These are phyloP conservation scores for Penicillium ochrochloron DNA, from an alignment of 495 filamentous ascomycete genomes.

Conservation along the genomic window DNA sequence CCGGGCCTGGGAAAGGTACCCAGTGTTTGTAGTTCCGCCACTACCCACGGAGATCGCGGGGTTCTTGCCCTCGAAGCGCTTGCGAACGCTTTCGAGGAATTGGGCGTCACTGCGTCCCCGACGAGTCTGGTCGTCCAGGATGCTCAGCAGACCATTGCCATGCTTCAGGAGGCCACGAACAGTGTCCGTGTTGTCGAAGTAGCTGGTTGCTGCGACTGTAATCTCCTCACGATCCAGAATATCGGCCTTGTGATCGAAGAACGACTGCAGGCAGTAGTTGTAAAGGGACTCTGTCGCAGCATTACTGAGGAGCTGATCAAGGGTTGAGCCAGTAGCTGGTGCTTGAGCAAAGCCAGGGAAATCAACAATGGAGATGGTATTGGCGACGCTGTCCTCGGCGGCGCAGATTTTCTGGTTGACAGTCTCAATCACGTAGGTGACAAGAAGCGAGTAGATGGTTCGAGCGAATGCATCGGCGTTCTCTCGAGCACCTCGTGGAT, in stretches of 20 bases:
- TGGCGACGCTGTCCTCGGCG: conserved; percentile 82
- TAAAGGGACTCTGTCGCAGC: conserved; percentile 89
- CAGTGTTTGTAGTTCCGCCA: conserved; percentile 69
- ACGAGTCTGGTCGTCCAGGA: conserved; percentile 91
- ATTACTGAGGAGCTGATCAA: conserved; percentile 95
- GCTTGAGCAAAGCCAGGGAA: conserved; percentile 93
- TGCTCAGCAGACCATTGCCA: conserved; percentile 89
- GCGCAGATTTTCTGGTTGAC: conserved; percentile 92
- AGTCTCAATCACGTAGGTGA: conserved; percentile 88
- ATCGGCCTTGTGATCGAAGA: conserved; percentile 92
- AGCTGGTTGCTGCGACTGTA: conserved; percentile 84
- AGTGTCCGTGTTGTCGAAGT: conserved; percentile 96
- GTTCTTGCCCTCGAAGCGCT: conserved; percentile 93
- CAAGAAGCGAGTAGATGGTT: conserved; percentile 93
- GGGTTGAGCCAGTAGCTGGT: conserved; percentile 75
- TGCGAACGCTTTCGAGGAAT: conserved; percentile 84
- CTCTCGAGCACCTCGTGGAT: conserved; percentile 83
- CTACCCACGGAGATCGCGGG: conserved; percentile 79
- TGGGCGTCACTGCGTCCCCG: conserved; percentile 87
- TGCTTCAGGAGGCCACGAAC: conserved; percentile 88
- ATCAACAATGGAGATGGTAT: conserved; percentile 93
- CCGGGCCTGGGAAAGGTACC: conserved; percentile 75
- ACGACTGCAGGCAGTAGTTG: conserved; percentile 90
- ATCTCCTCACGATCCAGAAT: conserved; percentile 93
- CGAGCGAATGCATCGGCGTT: conserved; percentile 94